phyloP scores from a whole-genome alignment of 1,139 yeast species.

The Sugiyamaella castrensis region DNA sequence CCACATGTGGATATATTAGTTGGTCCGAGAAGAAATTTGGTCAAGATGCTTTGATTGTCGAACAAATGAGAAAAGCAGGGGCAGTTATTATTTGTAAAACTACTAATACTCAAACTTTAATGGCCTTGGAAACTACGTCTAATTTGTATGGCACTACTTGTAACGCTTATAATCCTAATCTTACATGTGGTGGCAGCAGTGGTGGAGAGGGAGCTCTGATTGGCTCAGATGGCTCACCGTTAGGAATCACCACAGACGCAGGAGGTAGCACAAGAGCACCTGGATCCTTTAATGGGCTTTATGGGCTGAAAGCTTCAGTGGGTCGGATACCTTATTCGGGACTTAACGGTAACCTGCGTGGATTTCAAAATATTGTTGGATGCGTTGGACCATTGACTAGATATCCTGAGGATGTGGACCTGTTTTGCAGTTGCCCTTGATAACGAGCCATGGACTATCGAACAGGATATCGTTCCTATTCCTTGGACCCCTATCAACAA shows the following conservation, averaged over 20 bases:
- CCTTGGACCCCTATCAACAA: no score
- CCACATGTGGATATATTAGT: not conserved
- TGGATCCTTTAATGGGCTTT: conserved; percentile 51
- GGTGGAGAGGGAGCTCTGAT: conserved; percentile 64
- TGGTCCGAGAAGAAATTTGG: no score
- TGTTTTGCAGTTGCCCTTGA: conserved; percentile 52
- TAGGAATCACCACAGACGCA: conserved; percentile 64
- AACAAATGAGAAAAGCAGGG: not conserved
- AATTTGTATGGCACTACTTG: conserved; percentile 48
- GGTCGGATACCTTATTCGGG: conserved; percentile 43
- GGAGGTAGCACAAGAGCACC: conserved; percentile 63
- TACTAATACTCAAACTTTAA: conserved; percentile 55
- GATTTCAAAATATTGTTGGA: conserved; percentile 34
- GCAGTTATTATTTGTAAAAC: conserved; percentile 49
- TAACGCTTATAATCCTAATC: conserved; percentile 45
- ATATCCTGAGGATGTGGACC: conserved; percentile 55
- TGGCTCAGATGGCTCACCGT: conserved; percentile 46
- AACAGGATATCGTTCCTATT: conserved; percentile 42
- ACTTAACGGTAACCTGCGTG: not conserved
- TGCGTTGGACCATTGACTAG: conserved; percentile 51
- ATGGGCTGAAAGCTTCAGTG: conserved; percentile 51
- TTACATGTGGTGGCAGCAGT: conserved; percentile 56
- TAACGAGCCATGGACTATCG: conserved; percentile 60
- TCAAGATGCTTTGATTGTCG: not conserved
- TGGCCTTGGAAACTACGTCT: conserved; percentile 50